A percentile compares a stretch with the other conserved stretches of the same genome.
Evolutionary conservation across 2,329 filamentous ascomycete species (phyloP).

Genomic region (Penicillium nordicum): DNA sequence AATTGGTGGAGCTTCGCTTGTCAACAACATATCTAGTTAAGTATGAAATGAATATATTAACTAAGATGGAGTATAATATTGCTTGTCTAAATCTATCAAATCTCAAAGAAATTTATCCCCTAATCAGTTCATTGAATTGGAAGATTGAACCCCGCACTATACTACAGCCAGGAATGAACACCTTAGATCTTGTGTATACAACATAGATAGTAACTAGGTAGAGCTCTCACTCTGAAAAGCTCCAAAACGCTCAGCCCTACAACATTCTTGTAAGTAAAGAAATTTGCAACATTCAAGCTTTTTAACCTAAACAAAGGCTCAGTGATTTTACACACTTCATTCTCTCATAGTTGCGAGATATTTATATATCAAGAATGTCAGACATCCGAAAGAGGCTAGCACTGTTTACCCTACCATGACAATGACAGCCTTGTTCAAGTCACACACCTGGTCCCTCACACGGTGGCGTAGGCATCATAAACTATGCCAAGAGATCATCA

Average conservation of each 20-base stretch:
- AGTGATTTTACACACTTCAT: no score
- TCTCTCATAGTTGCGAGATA: no score
- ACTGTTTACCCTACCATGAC: background rate
- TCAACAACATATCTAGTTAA: no score
- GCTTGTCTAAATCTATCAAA: background rate
- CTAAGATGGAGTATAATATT: background rate
- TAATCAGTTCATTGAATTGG: background rate
- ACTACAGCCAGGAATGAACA: background rate
- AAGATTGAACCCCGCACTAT: background rate
- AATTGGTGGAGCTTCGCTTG: conserved; percentile 8
- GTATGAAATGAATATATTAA: background rate
- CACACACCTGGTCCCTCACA: background rate
- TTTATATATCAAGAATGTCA: background rate
- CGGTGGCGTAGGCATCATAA: background rate
- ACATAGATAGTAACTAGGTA: no score
- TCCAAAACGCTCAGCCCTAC: no score
- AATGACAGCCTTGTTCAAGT: background rate
- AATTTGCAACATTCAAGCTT: no score
- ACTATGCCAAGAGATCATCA: conserved; percentile 9
- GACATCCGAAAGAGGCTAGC: background rate
- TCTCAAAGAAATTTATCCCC: background rate
- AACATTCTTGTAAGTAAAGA: no score
- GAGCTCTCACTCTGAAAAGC: no score
- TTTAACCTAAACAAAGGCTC: no score
- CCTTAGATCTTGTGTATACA: no score